Conservation (phyloP, 2,329 filamentous ascomycete species). For the Exophiala oligosperma region DNA sequence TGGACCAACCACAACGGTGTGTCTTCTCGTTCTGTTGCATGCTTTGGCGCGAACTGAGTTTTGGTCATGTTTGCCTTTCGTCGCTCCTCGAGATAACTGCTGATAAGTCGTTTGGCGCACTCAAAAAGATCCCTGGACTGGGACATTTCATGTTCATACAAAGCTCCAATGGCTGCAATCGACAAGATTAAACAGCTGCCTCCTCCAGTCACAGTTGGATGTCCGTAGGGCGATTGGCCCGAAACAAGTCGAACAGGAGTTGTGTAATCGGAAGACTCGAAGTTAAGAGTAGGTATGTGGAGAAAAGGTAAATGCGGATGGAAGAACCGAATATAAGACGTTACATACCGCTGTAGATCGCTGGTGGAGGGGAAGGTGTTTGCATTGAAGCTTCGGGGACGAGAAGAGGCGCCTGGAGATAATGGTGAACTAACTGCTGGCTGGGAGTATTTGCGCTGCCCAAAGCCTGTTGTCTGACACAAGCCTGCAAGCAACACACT, state of each 20-base stretch:
- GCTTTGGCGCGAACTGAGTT: slow-evolving; percentile 49
- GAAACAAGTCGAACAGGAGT: slow-evolving; percentile 60
- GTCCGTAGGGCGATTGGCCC: slow-evolving; percentile 51
- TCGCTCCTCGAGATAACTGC: slow-evolving; percentile 86
- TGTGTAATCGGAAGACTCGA: slow-evolving; percentile 72
- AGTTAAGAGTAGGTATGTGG: slow-evolving; percentile 86
- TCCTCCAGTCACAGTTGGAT: slow-evolving; percentile 65
- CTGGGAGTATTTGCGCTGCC: slow-evolving; percentile 61
- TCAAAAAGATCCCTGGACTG: slow-evolving; percentile 86
- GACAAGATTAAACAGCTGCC: slow-evolving; percentile 83
- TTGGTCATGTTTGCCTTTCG: slow-evolving; percentile 78
- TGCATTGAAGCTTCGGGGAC: slow-evolving; percentile 37
- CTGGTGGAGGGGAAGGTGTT: slow-evolving; percentile 72
- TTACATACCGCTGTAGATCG: slow-evolving; percentile 87
- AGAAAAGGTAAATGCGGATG: slow-evolving; percentile 95
- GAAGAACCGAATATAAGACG: slow-evolving; percentile 86
- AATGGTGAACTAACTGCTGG: slow-evolving; percentile 55
- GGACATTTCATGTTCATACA: slow-evolving; percentile 82
- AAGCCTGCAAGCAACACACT: slow-evolving; percentile 63
- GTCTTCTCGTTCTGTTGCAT: slow-evolving; percentile 43
- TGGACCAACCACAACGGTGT: slow-evolving; percentile 93
- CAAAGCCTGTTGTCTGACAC: slow-evolving; percentile 58
- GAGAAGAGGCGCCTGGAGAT: slow-evolving; percentile 42
- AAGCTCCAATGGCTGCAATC: slow-evolving; percentile 81
- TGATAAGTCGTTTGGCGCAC: slow-evolving; percentile 92